Conservation (phyloP, 2,329 filamentous ascomycete species). For the Diaporthe velutina region DNA sequence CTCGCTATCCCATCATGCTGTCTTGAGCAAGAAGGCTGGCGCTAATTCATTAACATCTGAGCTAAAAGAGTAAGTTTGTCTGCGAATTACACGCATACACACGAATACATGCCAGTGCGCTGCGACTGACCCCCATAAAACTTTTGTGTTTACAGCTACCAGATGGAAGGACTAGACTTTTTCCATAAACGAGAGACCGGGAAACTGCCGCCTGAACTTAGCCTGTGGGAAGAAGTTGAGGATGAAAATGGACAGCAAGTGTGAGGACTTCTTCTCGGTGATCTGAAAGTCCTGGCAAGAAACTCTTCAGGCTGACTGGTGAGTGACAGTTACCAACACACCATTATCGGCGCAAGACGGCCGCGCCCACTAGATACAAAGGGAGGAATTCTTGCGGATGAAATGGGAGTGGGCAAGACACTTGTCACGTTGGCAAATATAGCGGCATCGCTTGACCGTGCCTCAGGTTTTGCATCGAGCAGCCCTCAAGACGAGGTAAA, state of each 20-base stretch:
- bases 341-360: not conserved
- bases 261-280: not conserved
- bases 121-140: not conserved
- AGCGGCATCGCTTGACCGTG: not conserved
- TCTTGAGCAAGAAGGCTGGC: not conserved
- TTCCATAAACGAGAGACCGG: not conserved
- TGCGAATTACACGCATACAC: not conserved
- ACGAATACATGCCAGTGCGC: too few species aligned
- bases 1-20: not conserved
- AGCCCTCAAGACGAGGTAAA: constrained; percentile 44
- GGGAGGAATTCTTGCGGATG: constrained; percentile 68
- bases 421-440: constrained; percentile 62
- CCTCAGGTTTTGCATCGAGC: not conserved
- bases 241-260: not conserved
- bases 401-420: constrained; percentile 73
- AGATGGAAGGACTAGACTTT: constrained; percentile 5
- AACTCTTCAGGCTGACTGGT: not conserved
- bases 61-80: not conserved
- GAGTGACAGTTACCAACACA: not conserved
- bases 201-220: not conserved
- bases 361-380: not conserved
- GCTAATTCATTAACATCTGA: not conserved
- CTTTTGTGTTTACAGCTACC: not conserved
- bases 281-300: not conserved
- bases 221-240: not conserved